Evolutionary conservation across 2,329 filamentous ascomycete genomes (phyloP).

Genomic region (Cadophora gregata): DNA sequence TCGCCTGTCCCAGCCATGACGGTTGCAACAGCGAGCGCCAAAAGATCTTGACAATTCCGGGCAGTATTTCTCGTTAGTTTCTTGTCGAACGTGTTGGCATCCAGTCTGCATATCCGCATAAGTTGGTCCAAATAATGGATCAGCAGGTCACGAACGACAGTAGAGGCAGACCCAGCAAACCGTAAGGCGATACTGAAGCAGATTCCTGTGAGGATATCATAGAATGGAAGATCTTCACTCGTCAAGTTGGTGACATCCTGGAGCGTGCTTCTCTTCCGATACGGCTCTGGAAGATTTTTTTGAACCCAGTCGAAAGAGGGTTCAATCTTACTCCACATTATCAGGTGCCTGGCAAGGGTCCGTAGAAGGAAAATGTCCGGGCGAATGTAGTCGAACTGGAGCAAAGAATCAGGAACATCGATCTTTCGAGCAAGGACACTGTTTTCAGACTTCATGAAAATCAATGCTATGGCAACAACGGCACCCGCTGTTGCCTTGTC

Average conservation of each 20-base stretch:
- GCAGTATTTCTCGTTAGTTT: conserved; percentile 83
- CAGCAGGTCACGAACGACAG: conserved; percentile 78
- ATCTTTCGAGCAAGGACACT: conserved; percentile 86
- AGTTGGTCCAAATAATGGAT: conserved; percentile 87
- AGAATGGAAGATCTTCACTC: conserved; percentile 88
- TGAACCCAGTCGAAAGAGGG: conserved; percentile 78
- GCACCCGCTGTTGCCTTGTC: conserved; percentile 95
- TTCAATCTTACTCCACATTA: conserved; percentile 87
- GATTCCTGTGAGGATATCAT: conserved; percentile 87
- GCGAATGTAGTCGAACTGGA: conserved; percentile 94
- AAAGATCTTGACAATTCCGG: conserved; percentile 87
- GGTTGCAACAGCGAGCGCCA: conserved; percentile 81
- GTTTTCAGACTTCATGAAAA: conserved; percentile 98
- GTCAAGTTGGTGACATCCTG: conserved; percentile 65
- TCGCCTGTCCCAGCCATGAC: conserved; percentile 98
- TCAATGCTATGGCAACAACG: conserved; percentile 85
- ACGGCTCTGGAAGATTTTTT: conserved; percentile 72
- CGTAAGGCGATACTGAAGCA: conserved; percentile 81
- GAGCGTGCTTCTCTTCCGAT: conserved; percentile 67
- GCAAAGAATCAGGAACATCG: conserved; percentile 85
- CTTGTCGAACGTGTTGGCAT: conserved; percentile 70
- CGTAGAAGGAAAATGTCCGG: conserved; percentile 91
- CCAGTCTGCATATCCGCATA: conserved; percentile 74
- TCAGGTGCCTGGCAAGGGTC: conserved; percentile 87
- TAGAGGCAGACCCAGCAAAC: conserved; percentile 74